Percentiles rank a stretch among this genome's conserved stretches.
Conservation (phyloP, 306 rosid genomes). For the Sindora glabra region DNA sequence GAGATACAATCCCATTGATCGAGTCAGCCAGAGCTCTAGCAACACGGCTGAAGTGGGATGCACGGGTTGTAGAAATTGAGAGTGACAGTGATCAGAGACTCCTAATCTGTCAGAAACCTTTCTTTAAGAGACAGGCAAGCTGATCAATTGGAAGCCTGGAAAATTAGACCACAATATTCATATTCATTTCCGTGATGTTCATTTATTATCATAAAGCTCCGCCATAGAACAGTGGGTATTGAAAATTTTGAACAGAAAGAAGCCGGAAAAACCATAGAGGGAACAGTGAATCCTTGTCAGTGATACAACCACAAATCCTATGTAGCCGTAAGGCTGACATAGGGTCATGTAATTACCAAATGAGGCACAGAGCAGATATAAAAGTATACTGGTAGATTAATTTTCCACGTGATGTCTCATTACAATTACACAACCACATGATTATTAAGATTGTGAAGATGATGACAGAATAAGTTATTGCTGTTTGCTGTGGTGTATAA, state of each 20-base stretch:
- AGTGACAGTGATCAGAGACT: conserved; percentile 80
- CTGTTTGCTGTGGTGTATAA: conserved; percentile 43
- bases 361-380: conserved; percentile 42
- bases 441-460: conserved; percentile 76
- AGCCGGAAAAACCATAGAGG: conserved; percentile 27
- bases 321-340: conserved; percentile 83
- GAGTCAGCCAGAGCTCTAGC: conserved; percentile 76
- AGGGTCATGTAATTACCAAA: conserved; percentile 71
- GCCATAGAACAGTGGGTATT: conserved; percentile 40
- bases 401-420: conserved; percentile 42
- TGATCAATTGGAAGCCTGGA: conserved; percentile 30
- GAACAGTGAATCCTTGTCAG: conserved; percentile 27
- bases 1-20: conserved; percentile 51
- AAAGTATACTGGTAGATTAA: conserved; percentile 55
- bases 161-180: conserved; percentile 52
- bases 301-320: conserved; percentile 38
- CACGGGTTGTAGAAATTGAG: conserved; percentile 72
- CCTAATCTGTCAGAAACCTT: conserved; percentile 90
- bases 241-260: conserved; percentile 38
- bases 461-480: conserved; percentile 51
- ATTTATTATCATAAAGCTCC: conserved; percentile 53
- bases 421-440: conserved; percentile 46
- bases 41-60: conserved; percentile 83
- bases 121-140: conserved; percentile 76
- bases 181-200: conserved; percentile 60